Percentiles rank a stretch among this genome's conserved stretches.
phyloP scores from a whole-genome alignment of 352 stramenopile species.

The Pythium utonaiense region DNA sequence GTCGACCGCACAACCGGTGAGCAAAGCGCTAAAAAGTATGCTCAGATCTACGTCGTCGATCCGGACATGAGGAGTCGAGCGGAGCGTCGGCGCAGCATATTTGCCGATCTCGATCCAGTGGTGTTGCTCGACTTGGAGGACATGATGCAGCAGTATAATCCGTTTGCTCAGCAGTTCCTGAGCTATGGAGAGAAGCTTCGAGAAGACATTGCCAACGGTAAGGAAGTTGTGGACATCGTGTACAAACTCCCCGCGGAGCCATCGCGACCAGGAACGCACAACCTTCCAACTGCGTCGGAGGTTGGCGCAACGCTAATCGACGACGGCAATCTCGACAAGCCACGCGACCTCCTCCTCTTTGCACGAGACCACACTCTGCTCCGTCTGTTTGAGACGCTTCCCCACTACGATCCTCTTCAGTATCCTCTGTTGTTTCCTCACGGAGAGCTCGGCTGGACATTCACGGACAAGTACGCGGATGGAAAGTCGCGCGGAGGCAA shows the following conservation, averaged over 20 bases:
- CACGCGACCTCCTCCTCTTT: constrained; percentile 10
- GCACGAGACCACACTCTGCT: background rate
- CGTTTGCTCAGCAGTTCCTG: constrained; percentile 11
- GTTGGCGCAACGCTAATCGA: constrained; percentile 2
- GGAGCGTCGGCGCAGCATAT: background rate
- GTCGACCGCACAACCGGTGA: background rate
- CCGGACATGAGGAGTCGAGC: background rate
- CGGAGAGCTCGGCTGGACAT: constrained; percentile 9
- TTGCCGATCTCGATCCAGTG: background rate
- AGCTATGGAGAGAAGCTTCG: background rate
- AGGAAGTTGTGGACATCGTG: background rate
- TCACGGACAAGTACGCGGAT: constrained; percentile 4
- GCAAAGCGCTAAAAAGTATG: background rate
- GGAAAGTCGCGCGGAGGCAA: background rate
- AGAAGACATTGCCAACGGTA: background rate
- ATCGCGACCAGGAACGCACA: background rate
- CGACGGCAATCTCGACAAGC: constrained; percentile 3
- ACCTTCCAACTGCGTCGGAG: background rate
- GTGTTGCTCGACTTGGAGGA: constrained; percentile 7
- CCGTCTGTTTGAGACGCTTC: constrained; percentile 8
- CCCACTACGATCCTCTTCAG: constrained; percentile 10
- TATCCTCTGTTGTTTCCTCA: constrained; percentile 6
- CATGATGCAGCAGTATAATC: constrained; percentile 3
- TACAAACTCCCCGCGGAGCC: background rate
- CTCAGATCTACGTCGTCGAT: constrained; percentile 13